Conservation (phyloP, 768 basidiomycete species). For the Calocybe indica region DNA sequence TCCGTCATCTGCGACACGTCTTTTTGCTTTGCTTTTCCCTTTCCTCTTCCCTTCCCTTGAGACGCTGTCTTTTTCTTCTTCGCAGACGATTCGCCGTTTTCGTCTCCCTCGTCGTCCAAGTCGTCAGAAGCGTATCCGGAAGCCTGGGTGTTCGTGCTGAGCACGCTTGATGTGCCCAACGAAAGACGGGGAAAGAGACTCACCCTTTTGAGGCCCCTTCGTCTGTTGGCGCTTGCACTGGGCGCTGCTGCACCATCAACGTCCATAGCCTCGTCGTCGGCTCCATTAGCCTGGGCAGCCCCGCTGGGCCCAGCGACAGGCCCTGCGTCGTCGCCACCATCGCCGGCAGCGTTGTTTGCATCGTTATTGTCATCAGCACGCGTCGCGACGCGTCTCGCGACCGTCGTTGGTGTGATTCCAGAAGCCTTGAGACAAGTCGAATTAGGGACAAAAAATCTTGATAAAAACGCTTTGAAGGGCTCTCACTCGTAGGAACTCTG, state of each 20-base stretch:
- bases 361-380: conserved; percentile 9
- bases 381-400: conserved; percentile 33
- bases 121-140: conserved; percentile 69
- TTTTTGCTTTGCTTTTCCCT: no score
- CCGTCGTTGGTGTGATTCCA: conserved; percentile 41
- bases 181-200: not conserved
- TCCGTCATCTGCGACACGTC: no score
- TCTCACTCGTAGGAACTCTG: conserved; percentile 68
- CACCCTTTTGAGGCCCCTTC: not conserved
- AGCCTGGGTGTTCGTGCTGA: conserved; percentile 13
- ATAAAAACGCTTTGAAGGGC: no score
- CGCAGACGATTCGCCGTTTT: conserved; percentile 1
- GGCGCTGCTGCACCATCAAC: conserved; percentile 6
- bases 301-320: conserved; percentile 43
- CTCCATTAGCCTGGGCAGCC: conserved; percentile 1
- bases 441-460: not conserved
- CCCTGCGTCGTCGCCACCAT: conserved; percentile 17
- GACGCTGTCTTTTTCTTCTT: conserved; percentile 21
- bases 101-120: conserved; percentile 53
- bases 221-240: conserved; percentile 10
- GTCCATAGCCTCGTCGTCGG: conserved; percentile 6
- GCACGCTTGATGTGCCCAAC: not conserved
- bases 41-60: conserved; percentile 49
- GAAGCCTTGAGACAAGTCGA: conserved; percentile 25
- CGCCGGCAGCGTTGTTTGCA: conserved; percentile 13